phyloP scores from a whole-genome alignment of 2,329 filamentous ascomycete species.

The Cryphonectria nitschkei region DNA sequence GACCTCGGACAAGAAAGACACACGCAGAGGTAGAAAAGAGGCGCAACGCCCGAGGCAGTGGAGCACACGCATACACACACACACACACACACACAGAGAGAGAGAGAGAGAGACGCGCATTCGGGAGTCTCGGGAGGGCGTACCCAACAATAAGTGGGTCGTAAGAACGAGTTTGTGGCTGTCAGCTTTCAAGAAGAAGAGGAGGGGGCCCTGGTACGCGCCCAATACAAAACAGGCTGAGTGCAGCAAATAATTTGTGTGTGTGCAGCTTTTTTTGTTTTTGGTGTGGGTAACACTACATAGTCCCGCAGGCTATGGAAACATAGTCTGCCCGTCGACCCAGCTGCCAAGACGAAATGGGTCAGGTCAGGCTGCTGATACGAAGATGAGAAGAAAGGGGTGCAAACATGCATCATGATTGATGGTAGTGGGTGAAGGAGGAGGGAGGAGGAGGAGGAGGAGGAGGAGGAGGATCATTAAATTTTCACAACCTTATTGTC shows the following conservation, averaged over 20 bases:
- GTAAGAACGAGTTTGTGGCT: not conserved
- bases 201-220: not conserved
- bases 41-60: not conserved
- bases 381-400: not conserved
- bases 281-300: conserved; percentile 2
- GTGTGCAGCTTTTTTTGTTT: not conserved
- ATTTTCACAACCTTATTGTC: not conserved
- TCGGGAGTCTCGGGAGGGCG: not conserved
- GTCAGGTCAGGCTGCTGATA: not conserved
- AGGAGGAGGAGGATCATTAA: not conserved
- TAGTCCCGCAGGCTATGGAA: not conserved
- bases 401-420: not conserved
- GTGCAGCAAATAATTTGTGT: not conserved
- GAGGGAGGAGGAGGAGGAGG: too few species aligned
- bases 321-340: not conserved
- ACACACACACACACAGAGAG: too few species aligned
- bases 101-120: not conserved
- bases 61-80: too few species aligned
- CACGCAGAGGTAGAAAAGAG: not conserved
- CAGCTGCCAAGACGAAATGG: not conserved
- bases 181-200: not conserved
- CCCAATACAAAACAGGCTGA: not conserved
- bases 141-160: not conserved
- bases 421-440: not conserved
- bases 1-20: not conserved